Evolutionary conservation across 768 basidiomycete genomes (phyloP), one percentile per base, ranked within the genome.

Genomic region (Russula virescens): DNA sequence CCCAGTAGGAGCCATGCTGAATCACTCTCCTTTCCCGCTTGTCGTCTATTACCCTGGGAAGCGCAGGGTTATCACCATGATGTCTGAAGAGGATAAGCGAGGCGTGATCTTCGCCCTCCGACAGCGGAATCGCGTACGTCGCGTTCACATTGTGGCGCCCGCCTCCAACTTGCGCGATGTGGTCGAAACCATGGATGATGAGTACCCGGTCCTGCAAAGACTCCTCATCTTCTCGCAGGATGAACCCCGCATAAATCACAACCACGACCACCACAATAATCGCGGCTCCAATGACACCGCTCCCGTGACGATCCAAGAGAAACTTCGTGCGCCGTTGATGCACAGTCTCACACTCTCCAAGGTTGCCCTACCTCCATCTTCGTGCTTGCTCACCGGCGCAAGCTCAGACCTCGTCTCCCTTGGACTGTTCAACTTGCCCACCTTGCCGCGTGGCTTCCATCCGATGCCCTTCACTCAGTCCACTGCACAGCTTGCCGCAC

Each of bases 1-100:
- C 19, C 54, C 60, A 10, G 60, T 49, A 2, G 21, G 40, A 34
- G 16, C 35, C 46, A 55, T 61, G 53, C 38, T 61, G 46, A 38
- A 5, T 2, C 53, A 55, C 10, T 61, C 53, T 16, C 46, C 60
- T 34, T 55, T 61, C 53, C 60, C 60, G 13, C 46, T 61, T 26
- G 26, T 55, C 35, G 21, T 61, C 38, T 55, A 49, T 25, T 61
- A 61, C 40, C 47, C 60, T 5, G 43, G 2, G 40, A 46, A 38
- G 3, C 23, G 4, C 8, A 31, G 18, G 5, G 18, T n/a, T 2
- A 5, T 19, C 42, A 19, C 2, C 3, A 13, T 18, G 16, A 43
- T 40, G 46, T 16, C 60, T 18, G 16, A 38, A 5, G 28, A 47
- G 4, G 60, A 61, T 26, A 46, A 49, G 18, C 14, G 18, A 8